Evolutionary conservation across 805 yeast species (phyloP).

Genomic region (Saccharomycodes ludwigii): DNA sequence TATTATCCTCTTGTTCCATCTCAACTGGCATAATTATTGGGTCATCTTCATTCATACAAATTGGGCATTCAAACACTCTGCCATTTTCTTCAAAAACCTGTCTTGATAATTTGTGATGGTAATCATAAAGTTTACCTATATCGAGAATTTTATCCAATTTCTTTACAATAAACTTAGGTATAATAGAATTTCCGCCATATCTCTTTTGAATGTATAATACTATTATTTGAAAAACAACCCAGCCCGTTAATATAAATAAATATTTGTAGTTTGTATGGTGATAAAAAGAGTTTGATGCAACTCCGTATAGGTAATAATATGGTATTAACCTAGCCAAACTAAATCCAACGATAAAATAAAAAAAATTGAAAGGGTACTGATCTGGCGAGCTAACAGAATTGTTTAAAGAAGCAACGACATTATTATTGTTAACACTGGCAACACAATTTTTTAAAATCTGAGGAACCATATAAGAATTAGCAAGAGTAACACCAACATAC

Average conservation of each 20-base stretch:
- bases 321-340: conserved; percentile 29
- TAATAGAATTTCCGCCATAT: conserved; percentile 4
- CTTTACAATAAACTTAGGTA: conserved; percentile 11
- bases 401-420: too few species aligned
- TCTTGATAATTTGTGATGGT: too few species aligned
- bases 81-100: conserved; percentile 1
- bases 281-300: conserved; percentile 46
- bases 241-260: conserved; percentile 33
- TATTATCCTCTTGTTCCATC: too few species aligned
- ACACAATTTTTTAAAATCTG: conserved; percentile 77
- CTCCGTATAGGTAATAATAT: conserved; percentile 44
- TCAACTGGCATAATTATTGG: conserved; percentile 1
- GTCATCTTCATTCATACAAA: conserved; percentile 6
- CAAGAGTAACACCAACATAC: conserved; percentile 32
- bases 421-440: too few species aligned
- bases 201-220: conserved; percentile 48
- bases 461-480: conserved; percentile 79
- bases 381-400: too few species aligned
- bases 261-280: conserved; percentile 52
- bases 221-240: conserved; percentile 50
- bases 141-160: conserved; percentile 13
- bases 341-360: conserved; percentile 1
- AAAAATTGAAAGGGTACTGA: not conserved
- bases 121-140: too few species aligned
- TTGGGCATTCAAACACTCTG: conserved; percentile 4